phyloP scores from a whole-genome alignment of 73 alveolate species.

The Paramecium biaurelia region DNA sequence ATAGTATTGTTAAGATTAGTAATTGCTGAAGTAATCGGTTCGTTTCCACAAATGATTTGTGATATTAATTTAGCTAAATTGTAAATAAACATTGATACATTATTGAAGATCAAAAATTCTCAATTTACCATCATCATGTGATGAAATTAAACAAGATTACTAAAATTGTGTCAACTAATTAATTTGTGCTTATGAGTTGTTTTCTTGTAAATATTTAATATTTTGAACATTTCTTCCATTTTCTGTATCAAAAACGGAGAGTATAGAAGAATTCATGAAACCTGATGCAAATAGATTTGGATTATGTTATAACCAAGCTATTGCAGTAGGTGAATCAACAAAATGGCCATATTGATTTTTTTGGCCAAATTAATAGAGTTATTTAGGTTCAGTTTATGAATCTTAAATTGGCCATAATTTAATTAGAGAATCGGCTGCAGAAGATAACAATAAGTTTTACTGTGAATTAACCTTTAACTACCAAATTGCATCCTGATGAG shows the following conservation, averaged over 20 bases:
- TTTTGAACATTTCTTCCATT: slow-evolving; percentile 26
- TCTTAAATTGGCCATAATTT: slow-evolving; percentile 49
- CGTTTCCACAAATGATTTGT: slow-evolving; percentile 54
- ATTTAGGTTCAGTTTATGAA: neutral
- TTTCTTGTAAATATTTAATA: slow-evolving; percentile 16
- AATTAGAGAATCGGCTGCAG: slow-evolving; percentile 44
- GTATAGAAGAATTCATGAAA: neutral
- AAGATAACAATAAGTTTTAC: slow-evolving; percentile 51
- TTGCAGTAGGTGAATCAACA: slow-evolving; percentile 55
- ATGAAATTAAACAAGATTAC: neutral
- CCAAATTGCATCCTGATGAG: slow-evolving; percentile 64
- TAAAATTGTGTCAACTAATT: neutral
- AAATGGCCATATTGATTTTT: slow-evolving; percentile 31
- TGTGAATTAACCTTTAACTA: neutral
- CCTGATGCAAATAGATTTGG: slow-evolving; percentile 55
- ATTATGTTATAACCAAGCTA: slow-evolving; percentile 37
- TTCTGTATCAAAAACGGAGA: slow-evolving; percentile 46
- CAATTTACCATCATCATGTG: slow-evolving; percentile 65
- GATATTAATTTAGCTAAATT: neutral
- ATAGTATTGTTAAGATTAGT: slow-evolving; percentile 22
- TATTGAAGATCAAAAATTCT: slow-evolving; percentile 56
- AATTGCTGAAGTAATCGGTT: slow-evolving; percentile 53
- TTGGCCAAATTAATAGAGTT: neutral
- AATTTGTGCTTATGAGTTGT: slow-evolving; percentile 6
- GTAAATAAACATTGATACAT: neutral